A percentile compares a stretch with the other conserved stretches of the same genome.
Evolutionary conservation across 805 yeast species (phyloP).

Genomic region (Starmerella vaccinii): DNA sequence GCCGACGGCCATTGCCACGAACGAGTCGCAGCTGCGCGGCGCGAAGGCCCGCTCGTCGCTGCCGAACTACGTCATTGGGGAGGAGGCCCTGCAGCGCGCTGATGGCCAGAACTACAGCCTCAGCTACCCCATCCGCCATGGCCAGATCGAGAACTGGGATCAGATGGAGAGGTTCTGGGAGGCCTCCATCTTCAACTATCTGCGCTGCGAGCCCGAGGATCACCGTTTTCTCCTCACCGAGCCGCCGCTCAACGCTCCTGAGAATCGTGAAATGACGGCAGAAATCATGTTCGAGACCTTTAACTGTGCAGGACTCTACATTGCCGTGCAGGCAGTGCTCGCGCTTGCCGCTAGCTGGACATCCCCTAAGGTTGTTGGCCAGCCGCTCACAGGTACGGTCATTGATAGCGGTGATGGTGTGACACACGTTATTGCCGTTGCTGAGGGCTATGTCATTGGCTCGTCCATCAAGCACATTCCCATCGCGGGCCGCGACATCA

Average conservation of each 20-base stretch:
- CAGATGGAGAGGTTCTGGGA: constrained; percentile 99
- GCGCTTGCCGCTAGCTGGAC: constrained; percentile 99
- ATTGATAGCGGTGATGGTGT: constrained; percentile 99
- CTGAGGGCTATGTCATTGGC: constrained; percentile 98
- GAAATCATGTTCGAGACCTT: constrained; percentile 98
- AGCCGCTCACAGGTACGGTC: constrained; percentile 96
- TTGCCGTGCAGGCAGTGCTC: constrained; percentile 97
- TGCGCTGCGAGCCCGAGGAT: constrained; percentile 97
- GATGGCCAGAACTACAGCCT: constrained; percentile 81
- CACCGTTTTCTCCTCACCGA: constrained; percentile 92
- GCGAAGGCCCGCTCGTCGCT: constrained; percentile 27
- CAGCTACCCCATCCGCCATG: constrained; percentile 90
- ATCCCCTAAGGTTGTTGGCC: constrained; percentile 83
- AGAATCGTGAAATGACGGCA: constrained; percentile 95
- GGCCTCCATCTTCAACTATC: constrained; percentile 86
- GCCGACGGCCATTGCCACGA: constrained; percentile 91
- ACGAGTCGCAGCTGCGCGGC: constrained; percentile 29
- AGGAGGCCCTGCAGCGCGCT: constrained; percentile 88
- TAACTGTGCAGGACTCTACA: constrained; percentile 96
- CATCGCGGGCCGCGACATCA: constrained; percentile 96
- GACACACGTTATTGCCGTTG: constrained; percentile 97
- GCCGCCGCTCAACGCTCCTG: constrained; percentile 99
- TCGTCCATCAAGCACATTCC: constrained; percentile 96
- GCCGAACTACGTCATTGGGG: constrained; percentile 85
- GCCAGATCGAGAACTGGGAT: constrained; percentile 98